These are phyloP conservation scores for Pythium myriotylum DNA, from an alignment of 352 stramenopile genomes.

Conservation along the genomic window DNA sequence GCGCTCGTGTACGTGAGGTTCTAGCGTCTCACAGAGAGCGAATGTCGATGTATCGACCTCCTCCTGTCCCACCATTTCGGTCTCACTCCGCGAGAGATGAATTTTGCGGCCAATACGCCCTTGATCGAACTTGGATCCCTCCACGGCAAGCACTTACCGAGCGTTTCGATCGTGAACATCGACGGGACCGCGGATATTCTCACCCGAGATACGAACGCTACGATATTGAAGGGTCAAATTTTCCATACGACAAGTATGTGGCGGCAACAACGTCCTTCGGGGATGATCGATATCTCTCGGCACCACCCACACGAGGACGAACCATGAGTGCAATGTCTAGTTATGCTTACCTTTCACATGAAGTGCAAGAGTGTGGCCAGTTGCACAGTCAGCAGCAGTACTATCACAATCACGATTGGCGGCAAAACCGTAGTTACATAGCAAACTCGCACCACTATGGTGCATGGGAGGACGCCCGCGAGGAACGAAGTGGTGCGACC, in stretches of 20 bases:
- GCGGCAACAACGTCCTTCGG: not conserved
- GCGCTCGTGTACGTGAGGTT: slow-evolving; percentile 55
- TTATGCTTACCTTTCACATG: not conserved
- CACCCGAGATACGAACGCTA: slow-evolving; percentile 6
- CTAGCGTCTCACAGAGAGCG: slow-evolving; percentile 38
- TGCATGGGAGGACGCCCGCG: slow-evolving; percentile 14
- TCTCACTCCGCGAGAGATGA: slow-evolving; percentile 46
- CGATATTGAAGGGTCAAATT: slow-evolving; percentile 1
- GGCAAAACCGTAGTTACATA: slow-evolving; percentile 1
- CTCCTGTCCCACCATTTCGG: slow-evolving; percentile 10
- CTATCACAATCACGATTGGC: no score
- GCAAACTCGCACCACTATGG: not conserved
- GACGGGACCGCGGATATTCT: slow-evolving; percentile 16
- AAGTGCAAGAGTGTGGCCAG: no score
- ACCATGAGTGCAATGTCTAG: slow-evolving; percentile 16
- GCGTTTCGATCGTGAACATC: slow-evolving; percentile 34
- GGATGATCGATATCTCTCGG: slow-evolving; percentile 13
- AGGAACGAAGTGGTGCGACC: not conserved
- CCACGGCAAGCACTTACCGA: slow-evolving; percentile 39
- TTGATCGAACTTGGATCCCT: slow-evolving; percentile 17
- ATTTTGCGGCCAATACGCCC: slow-evolving; percentile 20
- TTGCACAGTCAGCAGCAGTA: no score
- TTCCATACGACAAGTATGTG: slow-evolving; percentile 2
- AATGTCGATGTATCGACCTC: slow-evolving; percentile 6
- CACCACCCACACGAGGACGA: not conserved